These are phyloP conservation scores for Eucalyptus guilfoylei DNA, from an alignment of 345 rosid genomes.

Conservation along the genomic window DNA sequence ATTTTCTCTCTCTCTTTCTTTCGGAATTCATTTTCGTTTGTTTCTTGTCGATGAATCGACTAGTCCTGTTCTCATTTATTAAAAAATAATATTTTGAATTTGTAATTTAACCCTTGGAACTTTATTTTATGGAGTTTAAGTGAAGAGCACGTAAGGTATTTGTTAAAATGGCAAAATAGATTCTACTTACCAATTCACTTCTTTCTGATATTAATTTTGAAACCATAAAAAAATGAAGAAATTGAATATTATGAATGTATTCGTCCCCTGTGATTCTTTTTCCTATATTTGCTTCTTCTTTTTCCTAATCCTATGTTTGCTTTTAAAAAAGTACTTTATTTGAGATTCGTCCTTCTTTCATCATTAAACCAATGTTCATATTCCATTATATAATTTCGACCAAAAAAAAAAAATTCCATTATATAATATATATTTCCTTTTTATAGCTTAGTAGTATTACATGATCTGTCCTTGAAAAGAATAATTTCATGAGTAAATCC, in stretches of 20 bases:
- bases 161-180: neutral
- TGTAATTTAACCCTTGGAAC: neutral
- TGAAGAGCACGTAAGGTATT: neutral
- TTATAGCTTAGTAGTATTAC: neutral
- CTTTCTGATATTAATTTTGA: neutral
- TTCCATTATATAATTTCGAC: neutral
- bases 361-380: neutral
- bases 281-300: too few relatives aligned
- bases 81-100: rapidly evolving
- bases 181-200: neutral
- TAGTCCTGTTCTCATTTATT: neutral
- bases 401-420: too few relatives aligned
- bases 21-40: neutral
- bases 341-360: neutral
- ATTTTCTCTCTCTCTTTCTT: neutral
- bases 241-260: neutral
- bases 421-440: neutral
- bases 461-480: neutral
- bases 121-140: neutral
- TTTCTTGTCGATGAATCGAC: neutral
- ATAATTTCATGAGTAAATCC: neutral
- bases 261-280: neutral
- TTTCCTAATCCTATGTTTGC: neutral
- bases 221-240: neutral
- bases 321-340: neutral